Base-by-base conservation (phyloP, 164 flowering plant genomes). In the Stephania cephalantha region DNA sequence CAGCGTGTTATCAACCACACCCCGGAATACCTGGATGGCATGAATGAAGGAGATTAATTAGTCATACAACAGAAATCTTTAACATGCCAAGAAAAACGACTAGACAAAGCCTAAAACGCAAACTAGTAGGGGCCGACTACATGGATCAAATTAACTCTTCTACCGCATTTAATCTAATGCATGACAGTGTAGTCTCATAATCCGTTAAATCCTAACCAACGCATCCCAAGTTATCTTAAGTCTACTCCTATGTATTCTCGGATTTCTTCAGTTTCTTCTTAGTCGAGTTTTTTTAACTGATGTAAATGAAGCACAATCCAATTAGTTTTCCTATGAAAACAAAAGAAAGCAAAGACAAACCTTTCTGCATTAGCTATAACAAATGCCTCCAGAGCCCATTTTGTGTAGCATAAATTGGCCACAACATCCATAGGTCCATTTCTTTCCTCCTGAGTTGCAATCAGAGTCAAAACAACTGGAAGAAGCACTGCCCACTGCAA, bases 1-100 rank as follows among this genome's bases (percentile, higher is more conserved):
- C 99, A 95, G 1, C 99, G 91, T 70, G 92, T 89, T 73, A 95
- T 88, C 77, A 95, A 76, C 98, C 98, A 95, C 71, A 95, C 98
- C 65, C 98, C 98, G 55, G 86, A 84, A 80, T 92, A 95, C 88
- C 98, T 94, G 89, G 20, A 58, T 94, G 89, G 20, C 46, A 63
- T 17, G 44, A 18, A 65, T 7, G 8, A 63, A 61, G 44, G 25
- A 58, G 58, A 6, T 9, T 9, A 73, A 6, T 9, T 9, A 15
- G 12, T 6, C 31, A 63, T 3, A 52, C 22, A 22, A 7, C 15
- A 15, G 42, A 15, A 68, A 74, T 4, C 9, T 8, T 50, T 50
- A 1, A 3, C 42, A 35, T 35, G 42, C 42, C 42, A 35, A 35
- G 42, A 35, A 35, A 35, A 35, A 4, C 42, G 4, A 35, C 42